Evolutionary conservation across 768 basidiomycete genomes (phyloP), one percentile per base, ranked within the genome.

Genomic region (Phaeotremella skinneri): DNA sequence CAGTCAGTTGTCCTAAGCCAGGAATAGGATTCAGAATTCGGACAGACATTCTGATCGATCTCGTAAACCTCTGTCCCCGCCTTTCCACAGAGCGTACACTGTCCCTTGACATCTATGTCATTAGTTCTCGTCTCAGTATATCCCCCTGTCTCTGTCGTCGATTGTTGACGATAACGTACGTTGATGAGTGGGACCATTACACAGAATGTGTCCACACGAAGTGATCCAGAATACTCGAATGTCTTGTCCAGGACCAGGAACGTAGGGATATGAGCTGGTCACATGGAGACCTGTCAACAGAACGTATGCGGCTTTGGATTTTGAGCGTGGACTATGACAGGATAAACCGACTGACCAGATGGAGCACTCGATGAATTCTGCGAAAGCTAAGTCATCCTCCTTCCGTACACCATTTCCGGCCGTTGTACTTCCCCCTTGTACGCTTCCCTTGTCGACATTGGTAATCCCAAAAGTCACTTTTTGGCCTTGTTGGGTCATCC

Each of bases 141-240:
- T n/a, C n/a, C 21, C 49, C 53, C 29, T 23, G 34, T 13, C 42
- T 13, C 9, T 47, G 7, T 55, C 27, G 29, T 47, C 5, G 20
- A 9, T 20, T 26, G 11, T 4, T 20, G 26, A 13, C 34, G 17
- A 16, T n/a, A 17, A 32, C 61, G 58, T 31, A 63, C 61, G 51
- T 5, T 57, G 45, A 55, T 63, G 61, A n/a, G 51, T 45, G 7
- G 25, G 30, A 4, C 37, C 25, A 29, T 49, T 48, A 26, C 63
- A 64, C 6, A 64, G 41, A 20, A 60, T 50, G 57, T 64, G 63
- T 9, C 63, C 63, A 52, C 63, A 64, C 17, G 42, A 52, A 16
- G 59, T 59, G 48, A 64, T 59, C 63, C 58, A 64, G 58, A 64
- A 64, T 16, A 45, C 43, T 45, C 43, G 11, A 13, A 21, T 23